Percentiles rank a stretch among this genome's conserved stretches.
phyloP scores from a whole-genome alignment of 805 yeast species.

The Hanseniaspora mollemarum region DNA sequence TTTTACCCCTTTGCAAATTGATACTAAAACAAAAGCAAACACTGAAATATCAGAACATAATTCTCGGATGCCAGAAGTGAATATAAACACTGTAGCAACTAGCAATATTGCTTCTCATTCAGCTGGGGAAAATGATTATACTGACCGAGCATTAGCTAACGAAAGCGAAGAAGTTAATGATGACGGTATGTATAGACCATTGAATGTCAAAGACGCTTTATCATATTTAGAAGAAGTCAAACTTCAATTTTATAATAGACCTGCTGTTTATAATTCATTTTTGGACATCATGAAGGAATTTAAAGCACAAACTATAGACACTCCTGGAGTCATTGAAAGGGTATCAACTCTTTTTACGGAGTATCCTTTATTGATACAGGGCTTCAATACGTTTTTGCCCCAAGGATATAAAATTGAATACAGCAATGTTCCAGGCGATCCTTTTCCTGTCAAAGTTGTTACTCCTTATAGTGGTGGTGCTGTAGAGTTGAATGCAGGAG shows the following conservation, averaged over 20 bases:
- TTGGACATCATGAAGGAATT: conserved; percentile 98
- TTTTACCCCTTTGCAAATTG: conserved; percentile 8
- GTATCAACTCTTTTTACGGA: conserved; percentile 86
- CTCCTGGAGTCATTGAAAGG: conserved; percentile 96
- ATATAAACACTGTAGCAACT: not conserved
- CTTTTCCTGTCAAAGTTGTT: conserved; percentile 83
- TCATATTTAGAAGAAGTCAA: conserved; percentile 93
- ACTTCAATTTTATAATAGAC: conserved; percentile 78
- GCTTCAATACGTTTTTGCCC: conserved; percentile 93
- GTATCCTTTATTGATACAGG: conserved; percentile 87
- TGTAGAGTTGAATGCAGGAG: conserved; percentile 14
- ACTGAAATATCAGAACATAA: not conserved
- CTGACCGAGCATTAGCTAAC: not conserved
- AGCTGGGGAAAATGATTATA: not conserved
- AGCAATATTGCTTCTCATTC: not conserved
- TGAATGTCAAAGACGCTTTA: conserved; percentile 92
- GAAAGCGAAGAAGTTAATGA: conserved; percentile 14
- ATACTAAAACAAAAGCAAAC: not conserved
- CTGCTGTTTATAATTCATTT: conserved; percentile 91
- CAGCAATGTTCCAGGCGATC: conserved; percentile 76
- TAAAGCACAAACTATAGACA: conserved; percentile 88
- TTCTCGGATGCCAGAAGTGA: not conserved
- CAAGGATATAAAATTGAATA: conserved; percentile 93
- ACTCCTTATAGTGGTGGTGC: conserved; percentile 75
- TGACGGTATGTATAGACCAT: conserved; percentile 48